These are phyloP conservation scores for Coniophora puteana DNA, from an alignment of 1,284 basidiomycete genomes.

Conservation along the genomic window DNA sequence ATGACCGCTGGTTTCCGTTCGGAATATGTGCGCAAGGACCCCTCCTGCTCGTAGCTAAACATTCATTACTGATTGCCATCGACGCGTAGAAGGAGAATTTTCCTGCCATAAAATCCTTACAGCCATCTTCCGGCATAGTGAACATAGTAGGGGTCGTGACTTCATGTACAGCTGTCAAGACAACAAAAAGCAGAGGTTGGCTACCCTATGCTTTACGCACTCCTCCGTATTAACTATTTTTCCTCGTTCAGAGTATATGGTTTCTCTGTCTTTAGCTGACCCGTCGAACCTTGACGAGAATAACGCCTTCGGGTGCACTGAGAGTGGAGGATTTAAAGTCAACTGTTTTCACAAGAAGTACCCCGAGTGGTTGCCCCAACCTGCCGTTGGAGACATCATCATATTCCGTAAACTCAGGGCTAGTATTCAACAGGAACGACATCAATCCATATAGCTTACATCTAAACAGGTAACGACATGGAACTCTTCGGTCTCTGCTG, in stretches of 20 bases:
- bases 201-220: too few species aligned
- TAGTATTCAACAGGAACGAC: background rate
- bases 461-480: too few species aligned
- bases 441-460: too few species aligned
- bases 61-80: too few species aligned
- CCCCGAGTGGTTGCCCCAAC: conserved; percentile 45
- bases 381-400: conserved; percentile 31
- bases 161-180: conserved; percentile 9
- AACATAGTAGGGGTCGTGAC: conserved; percentile 29
- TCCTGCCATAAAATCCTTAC: too few species aligned
- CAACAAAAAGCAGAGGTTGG: conserved; percentile 27
- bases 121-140: conserved; percentile 15
- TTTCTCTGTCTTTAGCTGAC: conserved; percentile 23
- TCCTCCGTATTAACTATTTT: too few species aligned
- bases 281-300: conserved; percentile 39
- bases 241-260: conserved; percentile 22
- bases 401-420: conserved; percentile 30
- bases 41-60: too few species aligned
- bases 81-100: too few species aligned
- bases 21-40: too few species aligned
- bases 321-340: conserved; percentile 38
- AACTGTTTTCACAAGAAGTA: conserved; percentile 50
- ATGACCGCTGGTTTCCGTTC: too few species aligned
- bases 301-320: conserved; percentile 18
- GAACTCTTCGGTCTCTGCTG: conserved; percentile 20